These are phyloP conservation scores for Podospora pseudocomata DNA, from an alignment of 495 filamentous ascomycete genomes.

Conservation along the genomic window DNA sequence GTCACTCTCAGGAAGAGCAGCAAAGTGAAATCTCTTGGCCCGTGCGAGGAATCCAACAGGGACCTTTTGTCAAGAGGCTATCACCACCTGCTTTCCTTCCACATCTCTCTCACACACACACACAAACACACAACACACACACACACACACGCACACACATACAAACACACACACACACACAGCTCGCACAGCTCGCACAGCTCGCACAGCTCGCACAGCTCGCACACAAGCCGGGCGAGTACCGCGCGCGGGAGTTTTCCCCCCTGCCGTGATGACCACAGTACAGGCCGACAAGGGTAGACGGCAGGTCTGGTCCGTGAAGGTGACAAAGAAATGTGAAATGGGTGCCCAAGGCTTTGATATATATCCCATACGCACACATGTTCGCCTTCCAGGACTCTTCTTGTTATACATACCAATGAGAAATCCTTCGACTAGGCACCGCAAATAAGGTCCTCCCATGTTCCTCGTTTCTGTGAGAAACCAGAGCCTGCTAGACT, in stretches of 20 bases:
- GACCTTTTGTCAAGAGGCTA: neutral
- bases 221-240: neutral
- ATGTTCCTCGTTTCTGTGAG: neutral
- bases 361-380: neutral
- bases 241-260: no score
- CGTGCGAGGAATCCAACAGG: no score
- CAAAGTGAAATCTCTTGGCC: no score
- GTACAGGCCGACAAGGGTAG: slow-evolving; percentile 5
- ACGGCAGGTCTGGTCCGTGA: slow-evolving; percentile 6
- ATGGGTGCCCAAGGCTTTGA: neutral
- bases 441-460: neutral
- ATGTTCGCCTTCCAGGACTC: neutral
- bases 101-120: no score
- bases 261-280: neutral
- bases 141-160: neutral
- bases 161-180: no score
- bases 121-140: no score
- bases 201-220: no score
- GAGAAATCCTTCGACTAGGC: neutral
- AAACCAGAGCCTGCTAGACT: neutral
- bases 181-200: neutral
- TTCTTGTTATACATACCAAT: neutral
- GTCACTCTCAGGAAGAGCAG: no score
- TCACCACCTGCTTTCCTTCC: no score
- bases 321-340: neutral